A percentile compares a stretch with the other conserved stretches of the same genome.
phyloP scores from a whole-genome alignment of 2,329 filamentous ascomycete species.

The Penicillium sp. region DNA sequence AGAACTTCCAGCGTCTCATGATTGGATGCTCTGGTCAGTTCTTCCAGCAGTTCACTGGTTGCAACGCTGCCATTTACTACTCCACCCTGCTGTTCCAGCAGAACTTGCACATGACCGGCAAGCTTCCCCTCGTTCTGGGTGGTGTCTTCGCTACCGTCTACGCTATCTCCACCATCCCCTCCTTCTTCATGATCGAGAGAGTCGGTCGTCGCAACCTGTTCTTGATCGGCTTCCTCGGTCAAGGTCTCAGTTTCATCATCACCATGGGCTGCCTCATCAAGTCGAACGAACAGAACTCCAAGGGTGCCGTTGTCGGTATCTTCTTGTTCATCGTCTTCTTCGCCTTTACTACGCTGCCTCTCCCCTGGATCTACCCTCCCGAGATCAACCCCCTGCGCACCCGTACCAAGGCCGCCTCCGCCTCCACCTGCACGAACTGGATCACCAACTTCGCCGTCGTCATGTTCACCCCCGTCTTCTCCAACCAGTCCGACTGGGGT shows the following conservation, averaged over 20 bases:
- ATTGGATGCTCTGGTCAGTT: slow-evolving; percentile 31
- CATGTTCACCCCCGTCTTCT: slow-evolving; percentile 46
- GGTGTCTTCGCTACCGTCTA: slow-evolving; percentile 29
- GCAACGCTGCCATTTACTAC: slow-evolving; percentile 47
- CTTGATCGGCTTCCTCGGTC: slow-evolving; percentile 34
- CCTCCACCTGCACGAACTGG: slow-evolving; percentile 52
- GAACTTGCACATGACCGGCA: slow-evolving; percentile 29
- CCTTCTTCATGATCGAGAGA: slow-evolving; percentile 33
- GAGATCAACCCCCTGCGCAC: slow-evolving; percentile 53
- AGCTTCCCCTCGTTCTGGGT: slow-evolving; percentile 24
- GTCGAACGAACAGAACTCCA: slow-evolving; percentile 20
- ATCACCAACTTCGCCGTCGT: slow-evolving; percentile 52
- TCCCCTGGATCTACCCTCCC: slow-evolving; percentile 54
- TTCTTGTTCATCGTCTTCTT: slow-evolving; percentile 66
- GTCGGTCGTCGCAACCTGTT: slow-evolving; percentile 42
- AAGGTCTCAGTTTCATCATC: slow-evolving; percentile 33
- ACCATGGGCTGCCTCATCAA: slow-evolving; percentile 33
- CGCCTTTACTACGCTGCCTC: slow-evolving; percentile 59
- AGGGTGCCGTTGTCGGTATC: slow-evolving; percentile 52
- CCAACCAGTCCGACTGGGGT: slow-evolving; percentile 34
- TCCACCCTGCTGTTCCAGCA: slow-evolving; percentile 44
- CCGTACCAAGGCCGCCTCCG: slow-evolving; percentile 50
- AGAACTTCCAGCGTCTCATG: slow-evolving; percentile 31
- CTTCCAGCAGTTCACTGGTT: slow-evolving; percentile 46
- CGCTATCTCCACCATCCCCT: slow-evolving; percentile 25